phyloP scores from a whole-genome alignment of 2,329 filamentous ascomycete genomes.

The Cordyceps fumosorosea region DNA sequence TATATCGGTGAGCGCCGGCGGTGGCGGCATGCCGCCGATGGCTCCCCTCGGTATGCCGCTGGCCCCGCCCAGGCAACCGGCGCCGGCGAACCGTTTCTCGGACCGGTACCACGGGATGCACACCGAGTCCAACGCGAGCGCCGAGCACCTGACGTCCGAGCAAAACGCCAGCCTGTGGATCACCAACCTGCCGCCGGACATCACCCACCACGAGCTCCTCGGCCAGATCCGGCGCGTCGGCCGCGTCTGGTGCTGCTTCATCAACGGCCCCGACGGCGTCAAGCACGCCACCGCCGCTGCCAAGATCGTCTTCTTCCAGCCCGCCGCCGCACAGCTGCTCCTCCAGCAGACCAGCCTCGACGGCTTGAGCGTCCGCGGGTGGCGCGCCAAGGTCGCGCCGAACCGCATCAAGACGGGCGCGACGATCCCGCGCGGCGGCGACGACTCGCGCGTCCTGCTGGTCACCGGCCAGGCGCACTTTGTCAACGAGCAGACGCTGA shows the following conservation, averaged over 20 bases:
- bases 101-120: constrained; percentile 32
- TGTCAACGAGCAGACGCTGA: constrained; percentile 36
- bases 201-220: constrained; percentile 39
- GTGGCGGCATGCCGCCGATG: neutral
- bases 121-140: constrained; percentile 29
- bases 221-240: constrained; percentile 37
- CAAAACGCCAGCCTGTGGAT: constrained; percentile 48
- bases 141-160: constrained; percentile 22
- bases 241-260: constrained; percentile 44
- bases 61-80: neutral
- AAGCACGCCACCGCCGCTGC: constrained; percentile 35
- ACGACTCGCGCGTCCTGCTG: constrained; percentile 42
- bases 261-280: constrained; percentile 40
- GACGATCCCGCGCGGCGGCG: constrained; percentile 19
- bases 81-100: constrained; percentile 23
- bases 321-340: constrained; percentile 29
- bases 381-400: constrained; percentile 32
- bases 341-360: constrained; percentile 19
- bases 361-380: constrained; percentile 31
- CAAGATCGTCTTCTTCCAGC: constrained; percentile 44
- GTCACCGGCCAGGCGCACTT: constrained; percentile 38
- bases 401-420: constrained; percentile 43
- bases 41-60: too few species aligned
- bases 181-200: constrained; percentile 40
- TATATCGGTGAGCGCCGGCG: neutral